These are phyloP conservation scores for Rhizopogon vulgaris DNA, from an alignment of 768 basidiomycete genomes.

Conservation along the genomic window DNA sequence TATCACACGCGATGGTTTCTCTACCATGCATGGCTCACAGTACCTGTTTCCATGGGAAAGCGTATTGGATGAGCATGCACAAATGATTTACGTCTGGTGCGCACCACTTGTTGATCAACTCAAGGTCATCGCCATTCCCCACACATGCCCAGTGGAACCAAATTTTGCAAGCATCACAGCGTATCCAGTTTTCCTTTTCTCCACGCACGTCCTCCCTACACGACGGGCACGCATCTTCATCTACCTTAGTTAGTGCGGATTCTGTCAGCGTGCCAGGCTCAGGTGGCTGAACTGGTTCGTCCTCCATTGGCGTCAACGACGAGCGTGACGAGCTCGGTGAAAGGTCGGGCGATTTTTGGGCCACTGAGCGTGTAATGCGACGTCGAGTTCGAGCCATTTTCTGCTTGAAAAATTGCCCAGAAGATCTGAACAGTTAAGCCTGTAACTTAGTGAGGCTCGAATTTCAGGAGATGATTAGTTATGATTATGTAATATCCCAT, in stretches of 20 bases:
- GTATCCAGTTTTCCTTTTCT: conserved; percentile 74
- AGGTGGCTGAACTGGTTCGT: conserved; percentile 2
- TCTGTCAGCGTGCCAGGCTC: neutral
- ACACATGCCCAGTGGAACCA: conserved; percentile 87
- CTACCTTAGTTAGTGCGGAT: conserved; percentile 9
- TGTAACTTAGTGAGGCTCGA: conserved; percentile 5
- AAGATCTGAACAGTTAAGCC: conserved; percentile 5
- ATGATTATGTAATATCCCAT: conserved; percentile 17
- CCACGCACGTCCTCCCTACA: conserved; percentile 37
- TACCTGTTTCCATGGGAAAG: conserved; percentile 42
- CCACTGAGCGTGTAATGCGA: conserved; percentile 32
- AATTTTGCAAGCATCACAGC: conserved; percentile 73
- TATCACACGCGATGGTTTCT: conserved; percentile 56
- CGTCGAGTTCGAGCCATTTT: conserved; percentile 42
- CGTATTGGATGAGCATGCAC: conserved; percentile 12
- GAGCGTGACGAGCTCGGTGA: conserved; percentile 25
- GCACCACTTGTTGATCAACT: conserved; percentile 70
- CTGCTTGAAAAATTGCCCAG: conserved; percentile 6
- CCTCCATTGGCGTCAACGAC: conserved; percentile 18
- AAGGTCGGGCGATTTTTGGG: conserved; percentile 30
- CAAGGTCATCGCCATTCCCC: conserved; percentile 57
- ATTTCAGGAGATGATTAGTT: neutral
- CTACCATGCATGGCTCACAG: conserved; percentile 56
- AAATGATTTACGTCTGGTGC: conserved; percentile 6
- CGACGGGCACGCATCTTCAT: conserved; percentile 43